phyloP scores from a whole-genome alignment of 768 basidiomycete genomes.

The Lactarius pseudohatsudake region DNA sequence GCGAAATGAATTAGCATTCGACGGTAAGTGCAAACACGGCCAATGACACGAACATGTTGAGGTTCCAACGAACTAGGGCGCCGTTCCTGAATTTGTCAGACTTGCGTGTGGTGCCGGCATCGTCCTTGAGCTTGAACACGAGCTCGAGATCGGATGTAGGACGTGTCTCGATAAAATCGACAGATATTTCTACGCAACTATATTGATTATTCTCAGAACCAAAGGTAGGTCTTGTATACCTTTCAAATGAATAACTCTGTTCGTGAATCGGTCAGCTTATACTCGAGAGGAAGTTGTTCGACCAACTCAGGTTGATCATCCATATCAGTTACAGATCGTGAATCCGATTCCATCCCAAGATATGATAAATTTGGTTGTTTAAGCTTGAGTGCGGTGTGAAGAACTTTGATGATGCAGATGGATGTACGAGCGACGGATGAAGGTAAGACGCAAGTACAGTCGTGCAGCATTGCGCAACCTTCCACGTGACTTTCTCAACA shows the following conservation, averaged over 20 bases:
- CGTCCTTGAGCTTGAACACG: neutral
- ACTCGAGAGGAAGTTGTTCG: fast-evolving
- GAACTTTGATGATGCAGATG: no score
- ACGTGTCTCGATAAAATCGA: neutral
- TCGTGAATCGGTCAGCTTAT: neutral
- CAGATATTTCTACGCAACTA: neutral
- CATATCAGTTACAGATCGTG: neutral
- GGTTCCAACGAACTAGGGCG: neutral
- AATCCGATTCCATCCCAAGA: neutral
- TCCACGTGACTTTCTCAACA: no score
- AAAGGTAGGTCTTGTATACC: neutral
- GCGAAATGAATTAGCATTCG: neutral
- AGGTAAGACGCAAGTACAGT: no score
- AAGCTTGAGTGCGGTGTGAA: no score
- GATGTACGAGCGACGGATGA: no score
- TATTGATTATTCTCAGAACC: neutral
- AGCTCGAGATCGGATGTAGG: neutral
- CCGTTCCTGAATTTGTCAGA: neutral
- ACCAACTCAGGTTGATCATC: neutral
- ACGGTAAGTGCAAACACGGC: neutral
- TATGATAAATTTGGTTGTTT: neutral
- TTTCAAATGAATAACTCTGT: neutral
- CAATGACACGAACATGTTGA: neutral
- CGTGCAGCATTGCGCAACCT: no score
- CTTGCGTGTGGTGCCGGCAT: neutral